These are phyloP conservation scores for Porogramme epimiltina DNA, from an alignment of 1,284 basidiomycete species.

Conservation along the genomic window DNA sequence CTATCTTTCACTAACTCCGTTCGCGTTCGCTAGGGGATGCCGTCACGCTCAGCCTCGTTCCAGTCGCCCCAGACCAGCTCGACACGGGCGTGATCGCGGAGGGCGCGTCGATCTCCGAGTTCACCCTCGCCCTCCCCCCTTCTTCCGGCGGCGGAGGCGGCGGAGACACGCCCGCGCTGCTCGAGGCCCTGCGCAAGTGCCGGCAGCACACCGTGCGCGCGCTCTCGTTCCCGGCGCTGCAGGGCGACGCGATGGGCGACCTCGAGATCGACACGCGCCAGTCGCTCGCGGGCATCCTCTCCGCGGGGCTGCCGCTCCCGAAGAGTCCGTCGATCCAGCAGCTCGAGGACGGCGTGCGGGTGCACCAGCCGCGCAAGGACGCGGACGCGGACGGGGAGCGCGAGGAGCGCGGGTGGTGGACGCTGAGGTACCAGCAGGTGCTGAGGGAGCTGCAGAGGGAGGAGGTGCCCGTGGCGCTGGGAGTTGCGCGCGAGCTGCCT, in stretches of 20 bases:
- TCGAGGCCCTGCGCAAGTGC: slow-evolving; percentile 53
- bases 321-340: slow-evolving; percentile 69
- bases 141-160: slow-evolving; percentile 8
- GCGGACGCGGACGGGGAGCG: slow-evolving; percentile 49
- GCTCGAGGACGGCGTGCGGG: slow-evolving; percentile 30
- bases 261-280: slow-evolving; percentile 44
- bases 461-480: slow-evolving; percentile 2
- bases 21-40: slow-evolving; percentile 29
- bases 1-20: neutral
- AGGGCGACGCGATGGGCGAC: slow-evolving; percentile 36
- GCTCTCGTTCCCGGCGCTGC: slow-evolving; percentile 47
- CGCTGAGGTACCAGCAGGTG: slow-evolving; percentile 70
- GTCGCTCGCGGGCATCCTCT: slow-evolving; percentile 53
- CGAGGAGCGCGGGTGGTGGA: slow-evolving; percentile 82
- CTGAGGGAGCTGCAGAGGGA: slow-evolving; percentile 51
- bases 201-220: slow-evolving; percentile 53
- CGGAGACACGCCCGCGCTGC: slow-evolving; percentile 36
- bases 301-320: slow-evolving; percentile 62
- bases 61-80: slow-evolving; percentile 45
- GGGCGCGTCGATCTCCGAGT: slow-evolving; percentile 38
- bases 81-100: slow-evolving; percentile 43
- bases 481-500: too few relatives aligned
- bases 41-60: slow-evolving; percentile 56
- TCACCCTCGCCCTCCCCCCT: slow-evolving; percentile 31
- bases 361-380: neutral